phyloP scores from a whole-genome alignment of 179 eudicot genomes.

The Heliamphora pulchella region DNA sequence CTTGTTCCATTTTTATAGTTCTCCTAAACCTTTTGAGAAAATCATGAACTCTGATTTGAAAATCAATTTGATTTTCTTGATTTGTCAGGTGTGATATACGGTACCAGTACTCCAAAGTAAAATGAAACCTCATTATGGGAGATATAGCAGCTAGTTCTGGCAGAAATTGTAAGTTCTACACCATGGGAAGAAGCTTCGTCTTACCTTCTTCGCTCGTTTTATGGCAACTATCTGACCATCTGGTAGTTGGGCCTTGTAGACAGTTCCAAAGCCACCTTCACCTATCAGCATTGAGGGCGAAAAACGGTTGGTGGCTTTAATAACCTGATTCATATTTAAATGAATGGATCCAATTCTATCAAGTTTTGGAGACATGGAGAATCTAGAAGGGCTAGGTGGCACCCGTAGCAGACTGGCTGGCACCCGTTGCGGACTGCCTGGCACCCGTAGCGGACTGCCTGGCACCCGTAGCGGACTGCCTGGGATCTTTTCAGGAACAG shows the following conservation, averaged over 20 bases:
- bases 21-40: neutral
- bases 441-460: constrained; percentile 48
- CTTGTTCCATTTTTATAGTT: neutral
- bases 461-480: constrained; percentile 53
- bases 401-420: too few relatives aligned
- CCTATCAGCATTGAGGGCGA: constrained; percentile 61
- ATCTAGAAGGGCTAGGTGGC: constrained; percentile 85
- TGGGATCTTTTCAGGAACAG: constrained; percentile 42
- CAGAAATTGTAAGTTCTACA: constrained; percentile 2
- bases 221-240: constrained; percentile 84
- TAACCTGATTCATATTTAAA: constrained; percentile 56
- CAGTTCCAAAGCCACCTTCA: constrained; percentile 94
- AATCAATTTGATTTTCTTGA: neutral
- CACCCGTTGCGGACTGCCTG: too few relatives aligned
- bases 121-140: constrained; percentile 8
- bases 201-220: constrained; percentile 92
- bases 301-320: constrained; percentile 70
- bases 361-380: constrained; percentile 54
- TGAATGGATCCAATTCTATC: constrained; percentile 63
- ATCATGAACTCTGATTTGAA: neutral
- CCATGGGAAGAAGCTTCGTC: constrained; percentile 12
- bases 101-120: neutral
- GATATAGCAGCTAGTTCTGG: neutral
- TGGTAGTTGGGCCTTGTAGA: constrained; percentile 73
- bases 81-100: neutral